These are phyloP conservation scores for Claviceps sp. DNA, from an alignment of 2,329 filamentous ascomycete genomes.

Conservation along the genomic window DNA sequence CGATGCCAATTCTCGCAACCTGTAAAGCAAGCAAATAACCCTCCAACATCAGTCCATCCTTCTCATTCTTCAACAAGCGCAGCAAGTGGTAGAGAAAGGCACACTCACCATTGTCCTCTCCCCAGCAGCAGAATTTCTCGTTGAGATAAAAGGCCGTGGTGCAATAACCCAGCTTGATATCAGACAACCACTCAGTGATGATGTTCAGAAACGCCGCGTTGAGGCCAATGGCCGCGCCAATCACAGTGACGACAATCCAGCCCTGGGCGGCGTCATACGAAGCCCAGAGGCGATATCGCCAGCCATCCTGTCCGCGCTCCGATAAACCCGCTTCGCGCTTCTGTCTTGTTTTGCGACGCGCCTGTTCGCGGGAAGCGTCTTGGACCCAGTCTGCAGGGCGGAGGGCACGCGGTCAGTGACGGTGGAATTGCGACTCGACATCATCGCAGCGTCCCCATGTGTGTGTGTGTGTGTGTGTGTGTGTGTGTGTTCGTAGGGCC, in stretches of 20 bases:
- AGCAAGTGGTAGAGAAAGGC: neutral
- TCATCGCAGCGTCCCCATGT: neutral
- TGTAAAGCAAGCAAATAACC: slow-evolving; percentile 16
- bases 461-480: neutral
- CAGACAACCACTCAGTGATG: slow-evolving; percentile 89
- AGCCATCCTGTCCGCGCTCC: slow-evolving; percentile 55
- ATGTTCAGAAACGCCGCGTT: slow-evolving; percentile 93
- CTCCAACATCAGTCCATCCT: neutral
- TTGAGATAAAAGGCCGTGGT: slow-evolving; percentile 93
- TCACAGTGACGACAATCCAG: slow-evolving; percentile 93
- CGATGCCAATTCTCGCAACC: slow-evolving; percentile 78
- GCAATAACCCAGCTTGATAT: slow-evolving; percentile 94
- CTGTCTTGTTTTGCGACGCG: slow-evolving; percentile 62
- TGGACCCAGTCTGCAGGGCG: slow-evolving; percentile 73
- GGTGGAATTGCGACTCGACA: neutral
- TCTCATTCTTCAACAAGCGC: neutral
- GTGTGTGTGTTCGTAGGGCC: neutral
- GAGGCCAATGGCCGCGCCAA: slow-evolving; percentile 81
- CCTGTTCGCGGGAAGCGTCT: slow-evolving; percentile 82
- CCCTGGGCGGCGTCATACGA: slow-evolving; percentile 93
- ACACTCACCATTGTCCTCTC: slow-evolving; percentile 61
- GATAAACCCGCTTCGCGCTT: slow-evolving; percentile 60
- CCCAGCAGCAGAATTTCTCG: slow-evolving; percentile 96
- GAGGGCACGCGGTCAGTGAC: neutral
- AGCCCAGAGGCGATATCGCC: slow-evolving; percentile 69